Evolutionary conservation across 148 eudicot species (phyloP).

Genomic region (Cornus kousa): DNA sequence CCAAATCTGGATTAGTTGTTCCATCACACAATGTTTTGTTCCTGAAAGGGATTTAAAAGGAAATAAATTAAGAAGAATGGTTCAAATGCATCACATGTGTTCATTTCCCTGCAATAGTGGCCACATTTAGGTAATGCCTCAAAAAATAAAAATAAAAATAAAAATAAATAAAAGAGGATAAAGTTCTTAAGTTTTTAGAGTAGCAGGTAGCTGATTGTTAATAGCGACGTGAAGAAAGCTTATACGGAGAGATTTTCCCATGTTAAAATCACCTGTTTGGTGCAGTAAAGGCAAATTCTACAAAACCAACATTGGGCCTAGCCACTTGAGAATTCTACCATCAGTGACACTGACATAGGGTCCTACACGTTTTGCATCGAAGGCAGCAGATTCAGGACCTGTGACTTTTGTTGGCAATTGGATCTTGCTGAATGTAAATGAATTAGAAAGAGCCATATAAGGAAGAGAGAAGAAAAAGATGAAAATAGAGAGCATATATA

Average conservation of each 20-base stretch:
- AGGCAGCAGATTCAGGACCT: constrained; percentile 11
- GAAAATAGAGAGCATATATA: not conserved
- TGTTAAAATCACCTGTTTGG: constrained; percentile 6
- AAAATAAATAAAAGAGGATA: too few relatives aligned
- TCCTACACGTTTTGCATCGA: not conserved
- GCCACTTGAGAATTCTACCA: constrained; percentile 8
- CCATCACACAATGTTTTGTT: constrained; percentile 1
- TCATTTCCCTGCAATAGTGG: too few relatives aligned
- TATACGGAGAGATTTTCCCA: too few relatives aligned
- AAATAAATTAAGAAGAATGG: too few relatives aligned
- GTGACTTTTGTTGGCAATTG: too few relatives aligned
- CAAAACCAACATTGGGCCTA: not conserved
- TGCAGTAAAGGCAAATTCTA: constrained; percentile 5
- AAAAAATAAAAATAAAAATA: too few relatives aligned
- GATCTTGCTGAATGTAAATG: not conserved
- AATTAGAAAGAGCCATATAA: not conserved
- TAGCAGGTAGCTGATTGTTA: too few relatives aligned
- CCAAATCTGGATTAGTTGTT: constrained; percentile 4
- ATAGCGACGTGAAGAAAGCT: too few relatives aligned
- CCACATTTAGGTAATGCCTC: too few relatives aligned
- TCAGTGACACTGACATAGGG: not conserved
- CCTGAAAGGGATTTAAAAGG: not conserved
- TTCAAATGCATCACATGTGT: too few relatives aligned
- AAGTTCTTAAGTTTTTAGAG: too few relatives aligned
- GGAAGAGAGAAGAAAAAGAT: not conserved